Conservation (phyloP, 345 rosid genomes). For the Rhodamnia argentea region DNA sequence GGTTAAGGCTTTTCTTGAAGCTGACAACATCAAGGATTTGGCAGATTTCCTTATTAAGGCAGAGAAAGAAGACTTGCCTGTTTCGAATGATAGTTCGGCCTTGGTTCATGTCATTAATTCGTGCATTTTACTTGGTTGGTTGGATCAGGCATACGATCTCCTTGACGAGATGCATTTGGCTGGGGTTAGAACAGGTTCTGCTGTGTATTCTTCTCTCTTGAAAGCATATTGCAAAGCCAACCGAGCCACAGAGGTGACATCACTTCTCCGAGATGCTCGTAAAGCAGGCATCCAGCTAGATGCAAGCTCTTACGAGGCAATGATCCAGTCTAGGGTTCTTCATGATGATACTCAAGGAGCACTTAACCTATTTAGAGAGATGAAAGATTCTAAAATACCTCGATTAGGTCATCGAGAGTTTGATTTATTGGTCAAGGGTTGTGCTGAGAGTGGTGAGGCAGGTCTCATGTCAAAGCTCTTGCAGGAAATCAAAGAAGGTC, state of each 20-base stretch:
- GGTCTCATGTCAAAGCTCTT: conserved; percentile 82
- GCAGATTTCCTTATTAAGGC: conserved; percentile 62
- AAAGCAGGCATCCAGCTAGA: conserved; percentile 89
- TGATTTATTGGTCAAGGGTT: conserved; percentile 56
- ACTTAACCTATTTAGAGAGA: conserved; percentile 60
- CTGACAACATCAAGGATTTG: conserved; percentile 62
- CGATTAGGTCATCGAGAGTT: conserved; percentile 50
- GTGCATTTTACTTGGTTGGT: conserved; percentile 80
- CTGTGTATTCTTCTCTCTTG: conserved; percentile 60
- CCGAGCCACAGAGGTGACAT: conserved; percentile 40
- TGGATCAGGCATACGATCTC: conserved; percentile 89
- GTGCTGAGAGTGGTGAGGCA: conserved; percentile 50
- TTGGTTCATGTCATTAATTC: conserved; percentile 60
- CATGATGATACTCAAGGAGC: conserved; percentile 71
- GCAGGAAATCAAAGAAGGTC: conserved; percentile 72
- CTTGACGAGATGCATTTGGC: conserved; percentile 82
- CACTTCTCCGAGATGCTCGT: conserved; percentile 77
- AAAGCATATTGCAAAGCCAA: conserved; percentile 69
- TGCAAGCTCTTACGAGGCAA: conserved; percentile 60
- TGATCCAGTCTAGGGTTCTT: conserved; percentile 52
- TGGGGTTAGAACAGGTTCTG: conserved; percentile 60
- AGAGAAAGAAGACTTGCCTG: conserved; percentile 60
- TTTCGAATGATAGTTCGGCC: conserved; percentile 58
- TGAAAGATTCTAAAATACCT: conserved; percentile 61
- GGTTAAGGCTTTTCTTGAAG: conserved; percentile 75